Conservation (phyloP, 441 rosid species). For the Corymbia calophylla region DNA sequence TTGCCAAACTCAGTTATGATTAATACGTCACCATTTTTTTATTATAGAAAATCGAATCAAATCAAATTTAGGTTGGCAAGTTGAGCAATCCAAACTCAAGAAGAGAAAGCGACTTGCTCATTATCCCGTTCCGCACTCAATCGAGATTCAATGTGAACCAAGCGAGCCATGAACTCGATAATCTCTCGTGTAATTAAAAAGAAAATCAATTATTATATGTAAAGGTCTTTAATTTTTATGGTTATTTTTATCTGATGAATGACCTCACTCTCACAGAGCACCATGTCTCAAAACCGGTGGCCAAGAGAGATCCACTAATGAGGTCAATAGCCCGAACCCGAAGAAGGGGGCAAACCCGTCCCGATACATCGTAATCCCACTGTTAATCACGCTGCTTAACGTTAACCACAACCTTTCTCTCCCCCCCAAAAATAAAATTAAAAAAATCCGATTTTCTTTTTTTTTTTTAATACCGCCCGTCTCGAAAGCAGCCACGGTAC, state of each 20-base stretch:
- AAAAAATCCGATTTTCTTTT: not conserved
- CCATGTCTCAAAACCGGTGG: not conserved
- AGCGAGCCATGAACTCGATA: too few relatives aligned
- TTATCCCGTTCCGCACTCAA: not conserved
- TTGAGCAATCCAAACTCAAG: fast-evolving
- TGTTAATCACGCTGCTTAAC: not conserved
- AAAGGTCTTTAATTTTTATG: fast-evolving
- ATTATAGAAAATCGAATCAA: not conserved
- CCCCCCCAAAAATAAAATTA: not conserved
- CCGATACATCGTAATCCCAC: not conserved
- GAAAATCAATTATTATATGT: not conserved
- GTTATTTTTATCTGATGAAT: not conserved
- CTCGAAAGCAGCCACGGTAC: not conserved
- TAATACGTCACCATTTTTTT: not conserved
- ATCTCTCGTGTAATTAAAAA: not conserved
- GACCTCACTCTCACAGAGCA: not conserved
- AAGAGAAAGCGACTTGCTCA: not conserved
- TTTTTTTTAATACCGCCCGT: not conserved
- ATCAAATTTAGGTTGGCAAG: not conserved
- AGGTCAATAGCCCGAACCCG: not conserved
- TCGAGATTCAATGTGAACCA: not conserved
- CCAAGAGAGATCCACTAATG: not conserved
- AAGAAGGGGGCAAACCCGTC: not conserved
- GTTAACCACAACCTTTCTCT: not conserved
- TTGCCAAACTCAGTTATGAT: fast-evolving